Evolutionary conservation across 2,329 filamentous ascomycete species (phyloP), one percentile per base, ranked within the genome.

Genomic region (Botrytis porri): DNA sequence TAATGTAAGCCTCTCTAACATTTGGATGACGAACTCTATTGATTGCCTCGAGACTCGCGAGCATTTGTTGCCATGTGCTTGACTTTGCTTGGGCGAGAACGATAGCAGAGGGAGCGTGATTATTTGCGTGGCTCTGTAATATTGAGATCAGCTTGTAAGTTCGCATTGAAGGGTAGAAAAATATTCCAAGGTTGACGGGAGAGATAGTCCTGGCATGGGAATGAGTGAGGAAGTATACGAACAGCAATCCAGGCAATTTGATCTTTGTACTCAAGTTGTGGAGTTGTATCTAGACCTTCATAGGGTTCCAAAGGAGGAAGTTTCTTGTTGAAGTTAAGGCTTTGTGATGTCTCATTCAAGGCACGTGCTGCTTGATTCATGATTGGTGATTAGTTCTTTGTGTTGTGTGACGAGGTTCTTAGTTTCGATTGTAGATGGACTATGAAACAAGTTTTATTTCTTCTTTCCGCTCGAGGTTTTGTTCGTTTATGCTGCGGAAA

Each of bases 401-500:
- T 48, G 22, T 48, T 48, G 20, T 37, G 29, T 32, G 10, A 45
- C 9, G 18, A 8, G 62, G 5, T 32, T 54, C 1, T 64, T 12
- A 8, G 51, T 8, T 29, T 12, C 1, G n/a, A 43, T 14, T 12
- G 18, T 18, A 22, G 16, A 62, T n/a, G 35, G 37, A 39, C 5
- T 62, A 9, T 7, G 14, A n/a, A 51, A n/a, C 7, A 16, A 51
- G 25, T 14, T 25, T 7, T 43, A 22, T 10, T 5, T 20, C 1
- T 4, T 20, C 0, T n/a, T 29, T 8, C 9, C 3, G 25, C n/a
- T 16, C 25, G 48, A 51, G 2, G 25, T 25, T 51, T 1, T n/a
- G 25, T 51, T 16, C 48, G 39, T 41, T n/a, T 25, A 14, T 25
- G 18, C 14, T n/a, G 22, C 16, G 5, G 16, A 25, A 37, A 1